These are phyloP conservation scores for Monosporascus sp. DNA, from an alignment of 2,329 filamentous ascomycete genomes.

Conservation along the genomic window DNA sequence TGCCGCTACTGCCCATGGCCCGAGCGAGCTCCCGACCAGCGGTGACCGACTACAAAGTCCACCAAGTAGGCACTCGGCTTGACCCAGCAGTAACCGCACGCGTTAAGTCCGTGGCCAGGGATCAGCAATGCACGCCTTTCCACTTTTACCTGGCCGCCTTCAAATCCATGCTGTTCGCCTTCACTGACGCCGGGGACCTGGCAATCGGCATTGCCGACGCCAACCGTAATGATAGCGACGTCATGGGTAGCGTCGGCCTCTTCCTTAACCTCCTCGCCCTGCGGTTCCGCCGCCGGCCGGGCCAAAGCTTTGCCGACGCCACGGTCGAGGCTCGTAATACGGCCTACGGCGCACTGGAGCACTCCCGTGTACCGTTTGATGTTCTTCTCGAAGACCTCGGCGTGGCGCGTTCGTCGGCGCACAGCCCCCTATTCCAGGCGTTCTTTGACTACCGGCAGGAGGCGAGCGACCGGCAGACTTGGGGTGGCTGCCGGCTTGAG, in stretches of 20 bases:
- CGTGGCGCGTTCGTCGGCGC: constrained; percentile 30
- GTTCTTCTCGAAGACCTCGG: constrained; percentile 37
- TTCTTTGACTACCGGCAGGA: constrained; percentile 41
- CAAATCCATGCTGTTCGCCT: constrained; percentile 22
- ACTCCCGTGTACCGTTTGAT: constrained; percentile 42
- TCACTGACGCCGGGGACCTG: constrained; percentile 24
- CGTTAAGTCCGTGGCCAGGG: constrained; percentile 19
- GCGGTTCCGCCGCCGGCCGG: constrained; percentile 5
- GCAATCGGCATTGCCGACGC: constrained; percentile 37
- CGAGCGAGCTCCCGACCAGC: constrained; percentile 10
- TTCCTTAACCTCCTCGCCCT: constrained; percentile 36
- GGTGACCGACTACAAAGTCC: constrained; percentile 13
- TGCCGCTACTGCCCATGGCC: constrained; percentile 31
- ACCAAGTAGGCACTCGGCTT: constrained; percentile 12
- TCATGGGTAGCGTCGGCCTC: constrained; percentile 27
- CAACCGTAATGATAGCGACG: constrained; percentile 22
- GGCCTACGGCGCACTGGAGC: constrained; percentile 23
- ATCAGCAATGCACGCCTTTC: constrained; percentile 16
- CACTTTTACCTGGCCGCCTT: constrained; percentile 32
- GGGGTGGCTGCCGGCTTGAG: constrained; percentile 19
- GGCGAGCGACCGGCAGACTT: constrained; percentile 7
- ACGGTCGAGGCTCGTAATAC: constrained; percentile 1
- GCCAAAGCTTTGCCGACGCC: constrained; percentile 2
- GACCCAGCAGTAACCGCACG: constrained; percentile 9
- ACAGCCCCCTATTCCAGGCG: constrained; percentile 42